Conservation (phyloP, 768 basidiomycete species). For the Xanthoconium purpureum region DNA sequence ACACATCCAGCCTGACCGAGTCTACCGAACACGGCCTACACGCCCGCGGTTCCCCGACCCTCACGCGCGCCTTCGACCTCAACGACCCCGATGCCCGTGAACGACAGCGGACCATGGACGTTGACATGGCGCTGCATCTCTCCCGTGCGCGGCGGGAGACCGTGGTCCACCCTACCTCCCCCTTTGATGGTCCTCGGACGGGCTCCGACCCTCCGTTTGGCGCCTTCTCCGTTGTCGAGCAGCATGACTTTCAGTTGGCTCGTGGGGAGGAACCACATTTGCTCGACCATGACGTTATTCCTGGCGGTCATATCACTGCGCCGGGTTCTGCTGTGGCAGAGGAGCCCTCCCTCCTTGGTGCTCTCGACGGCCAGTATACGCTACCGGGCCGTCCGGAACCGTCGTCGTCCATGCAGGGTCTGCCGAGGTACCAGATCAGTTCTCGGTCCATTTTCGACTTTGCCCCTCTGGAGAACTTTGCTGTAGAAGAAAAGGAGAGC, state of each 20-base stretch:
- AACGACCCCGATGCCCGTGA: slow-evolving; percentile 76
- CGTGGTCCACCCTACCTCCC: slow-evolving; percentile 37
- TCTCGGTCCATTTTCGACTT: slow-evolving; percentile 68
- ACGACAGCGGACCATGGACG: slow-evolving; percentile 90
- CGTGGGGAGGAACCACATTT: slow-evolving; percentile 28
- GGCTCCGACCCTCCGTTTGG: slow-evolving; percentile 37
- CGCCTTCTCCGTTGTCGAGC: slow-evolving; percentile 47
- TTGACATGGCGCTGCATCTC: slow-evolving; percentile 85
- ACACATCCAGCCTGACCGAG: slow-evolving; percentile 39
- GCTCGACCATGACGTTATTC: slow-evolving; percentile 11
- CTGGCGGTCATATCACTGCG: slow-evolving; percentile 1
- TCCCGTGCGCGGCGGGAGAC: slow-evolving; percentile 71
- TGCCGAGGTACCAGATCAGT: slow-evolving; percentile 71
- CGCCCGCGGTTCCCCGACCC: slow-evolving; percentile 59
- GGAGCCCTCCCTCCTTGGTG: slow-evolving; percentile 46
- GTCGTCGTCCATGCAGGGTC: slow-evolving; percentile 37
- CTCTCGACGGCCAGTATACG: slow-evolving; percentile 16
- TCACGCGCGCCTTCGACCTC: slow-evolving; percentile 59
- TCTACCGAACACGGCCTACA: slow-evolving; percentile 40
- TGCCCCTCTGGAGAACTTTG: slow-evolving; percentile 71
- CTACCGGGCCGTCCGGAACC: slow-evolving; percentile 30
- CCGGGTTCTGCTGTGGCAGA: slow-evolving; percentile 31
- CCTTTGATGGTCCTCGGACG: slow-evolving; percentile 31
- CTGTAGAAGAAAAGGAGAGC: slow-evolving; percentile 59
- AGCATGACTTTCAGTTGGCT: slow-evolving; percentile 44